These are phyloP conservation scores for Penicillium soppii DNA, from an alignment of 495 filamentous ascomycete species.

Conservation along the genomic window DNA sequence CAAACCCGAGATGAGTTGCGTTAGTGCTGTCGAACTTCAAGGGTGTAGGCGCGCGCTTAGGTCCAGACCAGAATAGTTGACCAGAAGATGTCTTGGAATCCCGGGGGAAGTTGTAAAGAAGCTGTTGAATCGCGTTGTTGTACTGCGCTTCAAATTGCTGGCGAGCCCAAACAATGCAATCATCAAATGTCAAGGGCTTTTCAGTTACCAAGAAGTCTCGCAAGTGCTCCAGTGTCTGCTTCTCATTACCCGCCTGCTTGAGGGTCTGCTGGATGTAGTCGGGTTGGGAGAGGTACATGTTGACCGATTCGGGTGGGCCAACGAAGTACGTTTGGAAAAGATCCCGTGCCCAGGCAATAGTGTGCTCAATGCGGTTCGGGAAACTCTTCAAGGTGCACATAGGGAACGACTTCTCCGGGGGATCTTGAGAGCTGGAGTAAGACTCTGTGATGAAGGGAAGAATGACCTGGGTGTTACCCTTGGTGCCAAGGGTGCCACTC, in stretches of 20 bases:
- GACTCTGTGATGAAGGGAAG: slow-evolving; percentile 91
- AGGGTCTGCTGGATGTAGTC: slow-evolving; percentile 88
- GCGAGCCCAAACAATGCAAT: slow-evolving; percentile 93
- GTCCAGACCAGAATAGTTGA: slow-evolving; percentile 96
- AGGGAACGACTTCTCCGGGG: slow-evolving; percentile 96
- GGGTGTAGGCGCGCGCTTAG: slow-evolving; percentile 93
- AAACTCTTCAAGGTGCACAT: slow-evolving; percentile 98
- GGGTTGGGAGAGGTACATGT: slow-evolving; percentile 87
- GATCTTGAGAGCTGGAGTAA: slow-evolving; percentile 97
- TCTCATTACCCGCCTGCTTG: slow-evolving; percentile 95
- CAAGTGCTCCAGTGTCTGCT: slow-evolving; percentile 88
- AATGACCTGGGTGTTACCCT: slow-evolving; percentile 97
- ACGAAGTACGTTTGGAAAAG: slow-evolving; percentile 93
- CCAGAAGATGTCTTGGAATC: slow-evolving; percentile 86
- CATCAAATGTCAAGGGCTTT: slow-evolving; percentile 89
- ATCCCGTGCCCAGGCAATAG: slow-evolving; percentile 96
- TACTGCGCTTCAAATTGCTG: slow-evolving; percentile 95
- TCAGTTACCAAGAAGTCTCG: slow-evolving; percentile 89
- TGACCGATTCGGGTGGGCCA: slow-evolving; percentile 90
- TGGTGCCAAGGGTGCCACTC: slow-evolving; percentile 95
- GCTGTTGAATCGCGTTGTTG: slow-evolving; percentile 94
- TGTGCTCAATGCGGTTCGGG: slow-evolving; percentile 98
- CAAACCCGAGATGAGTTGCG: slow-evolving; percentile 79
- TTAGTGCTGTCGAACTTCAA: slow-evolving; percentile 84
- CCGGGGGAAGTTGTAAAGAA: slow-evolving; percentile 97